Conservation (phyloP, 192 early-diverging fungal species). For the Polychytrium aggregatum region DNA sequence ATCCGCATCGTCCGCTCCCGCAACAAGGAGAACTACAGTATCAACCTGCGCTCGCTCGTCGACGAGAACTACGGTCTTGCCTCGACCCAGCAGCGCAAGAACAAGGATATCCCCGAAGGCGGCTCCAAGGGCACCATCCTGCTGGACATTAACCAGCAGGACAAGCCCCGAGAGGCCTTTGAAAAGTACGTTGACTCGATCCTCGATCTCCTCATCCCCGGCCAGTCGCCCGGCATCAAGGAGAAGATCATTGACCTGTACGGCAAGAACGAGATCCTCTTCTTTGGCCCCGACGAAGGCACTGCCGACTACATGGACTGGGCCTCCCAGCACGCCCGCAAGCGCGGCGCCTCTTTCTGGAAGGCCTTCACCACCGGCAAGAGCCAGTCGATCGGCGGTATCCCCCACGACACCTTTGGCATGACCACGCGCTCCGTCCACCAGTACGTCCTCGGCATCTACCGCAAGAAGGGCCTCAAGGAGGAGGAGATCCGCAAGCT, state of each 20-base stretch:
- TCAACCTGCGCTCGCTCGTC: slow-evolving; percentile 92
- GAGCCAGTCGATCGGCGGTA: slow-evolving; percentile 84
- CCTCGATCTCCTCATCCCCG: slow-evolving; percentile 85
- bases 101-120: slow-evolving; percentile 99
- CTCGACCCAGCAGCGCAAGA: slow-evolving; percentile 94
- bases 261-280: slow-evolving; percentile 90
- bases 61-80: slow-evolving; percentile 99
- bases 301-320: slow-evolving; percentile 99
- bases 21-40: slow-evolving; percentile 91
- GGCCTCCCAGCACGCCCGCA: slow-evolving; percentile 88
- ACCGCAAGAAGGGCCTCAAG: slow-evolving; percentile 43
- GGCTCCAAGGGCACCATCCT: slow-evolving; percentile 98
- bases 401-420: slow-evolving; percentile 94
- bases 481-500: slow-evolving; percentile 82
- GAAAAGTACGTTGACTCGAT: slow-evolving; percentile 97
- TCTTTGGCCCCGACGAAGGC: slow-evolving; percentile 99
- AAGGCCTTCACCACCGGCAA: slow-evolving; percentile 99
- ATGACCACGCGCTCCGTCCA: slow-evolving; percentile 99
- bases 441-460: slow-evolving; percentile 98
- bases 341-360: slow-evolving; percentile 89
- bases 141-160: slow-evolving; percentile 85
- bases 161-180: slow-evolving; percentile 88
- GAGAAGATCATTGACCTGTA: slow-evolving; percentile 86
- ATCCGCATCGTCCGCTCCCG: slow-evolving; percentile 96
- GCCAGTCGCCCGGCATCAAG: slow-evolving; percentile 92